Percentiles rank a stretch among this genome's conserved stretches.
Evolutionary conservation across 1,284 basidiomycete species (phyloP).

Genomic region (Trichosporon sp.): DNA sequence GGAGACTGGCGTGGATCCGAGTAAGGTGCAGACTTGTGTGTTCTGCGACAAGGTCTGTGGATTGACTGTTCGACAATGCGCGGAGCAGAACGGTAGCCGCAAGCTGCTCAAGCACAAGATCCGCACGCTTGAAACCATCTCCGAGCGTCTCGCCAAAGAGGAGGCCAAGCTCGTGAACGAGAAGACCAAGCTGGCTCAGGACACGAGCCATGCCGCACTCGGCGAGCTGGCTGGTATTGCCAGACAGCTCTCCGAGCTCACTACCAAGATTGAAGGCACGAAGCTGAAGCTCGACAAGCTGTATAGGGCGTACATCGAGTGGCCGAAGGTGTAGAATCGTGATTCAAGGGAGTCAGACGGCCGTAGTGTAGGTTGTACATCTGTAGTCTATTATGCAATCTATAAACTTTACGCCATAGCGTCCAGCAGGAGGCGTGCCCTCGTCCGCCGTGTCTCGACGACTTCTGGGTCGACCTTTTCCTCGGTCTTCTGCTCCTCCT

Average conservation of each 20-base stretch:
- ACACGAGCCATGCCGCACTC: neutral
- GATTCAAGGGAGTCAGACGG: too few relatives aligned
- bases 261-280: neutral
- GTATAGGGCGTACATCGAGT: conserved; percentile 13
- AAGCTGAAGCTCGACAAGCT: neutral
- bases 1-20: neutral
- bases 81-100: conserved; percentile 23
- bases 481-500: neutral
- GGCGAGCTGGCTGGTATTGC: neutral
- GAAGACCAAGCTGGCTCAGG: neutral
- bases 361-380: neutral
- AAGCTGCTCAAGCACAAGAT: conserved; percentile 34
- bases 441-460: conserved; percentile 10
- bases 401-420: conserved; percentile 1
- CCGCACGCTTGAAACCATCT: conserved; percentile 16
- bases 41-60: conserved; percentile 32
- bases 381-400: neutral
- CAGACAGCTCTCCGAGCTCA: neutral
- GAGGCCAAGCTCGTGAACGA: conserved; percentile 1
- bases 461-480: conserved; percentile 4
- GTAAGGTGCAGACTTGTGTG: conserved; percentile 18
- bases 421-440: conserved; percentile 23
- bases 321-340: conserved; percentile 5
- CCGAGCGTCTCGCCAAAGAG: neutral
- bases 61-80: conserved; percentile 24